phyloP scores from a whole-genome alignment of 106 monocot species.

The Posidonia australis region DNA sequence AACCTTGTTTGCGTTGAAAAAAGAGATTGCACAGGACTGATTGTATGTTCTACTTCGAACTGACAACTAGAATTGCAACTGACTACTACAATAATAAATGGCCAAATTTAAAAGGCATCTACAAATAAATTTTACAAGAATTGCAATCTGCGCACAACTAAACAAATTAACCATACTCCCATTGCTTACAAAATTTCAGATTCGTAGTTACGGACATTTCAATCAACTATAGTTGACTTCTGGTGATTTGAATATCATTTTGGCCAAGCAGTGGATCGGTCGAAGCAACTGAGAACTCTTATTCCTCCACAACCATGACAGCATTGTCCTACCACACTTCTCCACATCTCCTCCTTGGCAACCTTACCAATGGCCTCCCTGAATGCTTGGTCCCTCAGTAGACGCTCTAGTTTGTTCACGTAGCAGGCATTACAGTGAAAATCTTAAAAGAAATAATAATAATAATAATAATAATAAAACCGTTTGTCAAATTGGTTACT shows the following conservation, averaged over 20 bases:
- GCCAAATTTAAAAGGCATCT: background rate
- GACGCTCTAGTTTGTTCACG: constrained; percentile 41
- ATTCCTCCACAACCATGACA: constrained; percentile 82
- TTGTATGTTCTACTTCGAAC: no score
- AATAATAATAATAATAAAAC: no score
- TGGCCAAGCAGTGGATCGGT: constrained; percentile 50
- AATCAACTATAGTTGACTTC: constrained; percentile 14
- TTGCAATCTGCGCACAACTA: constrained; percentile 3
- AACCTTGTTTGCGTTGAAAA: no score
- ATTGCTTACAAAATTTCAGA: no score
- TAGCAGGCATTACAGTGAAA: no score
- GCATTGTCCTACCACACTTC: constrained; percentile 81
- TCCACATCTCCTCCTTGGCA: constrained; percentile 77
- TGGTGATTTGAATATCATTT: constrained; percentile 20
- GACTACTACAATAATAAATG: no score
- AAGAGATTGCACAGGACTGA: background rate
- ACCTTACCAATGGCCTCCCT: constrained; percentile 53
- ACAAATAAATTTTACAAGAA: background rate
- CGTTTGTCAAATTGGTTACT: no score
- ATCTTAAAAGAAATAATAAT: no score
- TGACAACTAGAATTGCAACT: background rate
- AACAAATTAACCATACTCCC: background rate
- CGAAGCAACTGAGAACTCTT: constrained; percentile 48
- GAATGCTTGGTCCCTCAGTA: constrained; percentile 32
- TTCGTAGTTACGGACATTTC: background rate